These are phyloP conservation scores for Penicillium sp. DNA, from an alignment of 2,329 filamentous ascomycete species.

Conservation along the genomic window DNA sequence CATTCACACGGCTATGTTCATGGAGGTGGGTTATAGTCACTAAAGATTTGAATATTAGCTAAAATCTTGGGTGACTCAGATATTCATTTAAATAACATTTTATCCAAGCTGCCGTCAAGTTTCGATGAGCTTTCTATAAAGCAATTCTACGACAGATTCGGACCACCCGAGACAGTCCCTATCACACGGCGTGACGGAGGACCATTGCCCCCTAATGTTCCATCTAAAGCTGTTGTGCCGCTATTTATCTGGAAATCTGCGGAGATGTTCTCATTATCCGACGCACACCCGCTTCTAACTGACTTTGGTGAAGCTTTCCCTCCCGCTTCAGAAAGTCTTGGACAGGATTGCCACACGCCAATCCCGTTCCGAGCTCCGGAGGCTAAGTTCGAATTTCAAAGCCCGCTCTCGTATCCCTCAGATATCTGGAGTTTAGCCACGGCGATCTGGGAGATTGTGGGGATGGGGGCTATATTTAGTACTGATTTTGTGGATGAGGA, in stretches of 20 bases:
- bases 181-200: conserved; percentile 19
- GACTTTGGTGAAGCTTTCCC: conserved; percentile 32
- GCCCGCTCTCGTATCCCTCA: conserved; percentile 14
- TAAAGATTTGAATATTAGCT: background rate
- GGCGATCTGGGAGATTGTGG: conserved; percentile 23
- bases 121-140: conserved; percentile 26
- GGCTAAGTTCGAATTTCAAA: conserved; percentile 18
- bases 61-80: conserved; percentile 11
- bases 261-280: conserved; percentile 22
- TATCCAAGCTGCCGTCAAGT: conserved; percentile 19
- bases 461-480: conserved; percentile 20
- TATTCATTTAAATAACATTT: conserved; percentile 25
- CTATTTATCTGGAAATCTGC: conserved; percentile 25
- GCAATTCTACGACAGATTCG: conserved; percentile 27
- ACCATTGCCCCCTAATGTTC: conserved; percentile 22
- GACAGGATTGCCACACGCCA: conserved; percentile 19
- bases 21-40: conserved; percentile 11
- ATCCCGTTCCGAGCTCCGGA: conserved; percentile 17
- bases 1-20: conserved; percentile 24
- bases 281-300: conserved; percentile 24
- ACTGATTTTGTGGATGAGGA: conserved; percentile 12
- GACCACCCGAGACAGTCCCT: conserved; percentile 22
- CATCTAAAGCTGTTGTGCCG: conserved; percentile 21
- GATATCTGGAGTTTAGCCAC: conserved; percentile 24
- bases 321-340: background rate